Evolutionary conservation across 352 stramenopile species (phyloP), one percentile per base, ranked within the genome.

Genomic region (Phytopythium aichiense): DNA sequence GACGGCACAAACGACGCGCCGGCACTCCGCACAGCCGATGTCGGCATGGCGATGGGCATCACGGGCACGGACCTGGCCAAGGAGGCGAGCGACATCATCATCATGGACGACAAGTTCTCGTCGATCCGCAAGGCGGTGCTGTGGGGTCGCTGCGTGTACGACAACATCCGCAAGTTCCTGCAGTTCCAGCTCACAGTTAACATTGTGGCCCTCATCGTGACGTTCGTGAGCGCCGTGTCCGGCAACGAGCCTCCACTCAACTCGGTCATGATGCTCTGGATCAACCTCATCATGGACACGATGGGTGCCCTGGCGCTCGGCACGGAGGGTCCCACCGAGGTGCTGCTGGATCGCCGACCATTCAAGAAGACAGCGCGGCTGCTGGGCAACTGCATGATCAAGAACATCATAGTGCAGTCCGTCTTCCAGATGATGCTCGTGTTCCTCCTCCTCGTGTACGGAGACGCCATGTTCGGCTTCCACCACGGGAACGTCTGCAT

Each of bases 201-300:
- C 63, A 87, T 95, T 49, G 84, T 92, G 7, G 85, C 83, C 6
- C 70, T 94, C 11, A 69, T 90, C 1, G 80, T 94, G 15, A 91
- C 83, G 1, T 91, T 94, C 30, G 67, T 91, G 25, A 89, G 83
- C 52, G 85, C 85, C 4, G 87, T 98, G 53, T 81, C 74, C 0
- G 93, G 87, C 22, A 88, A 90, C 53, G 89, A 94, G 46, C 83
- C 85, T 30, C 84, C 81, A 4, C 65, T 95, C 25, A 91, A 91
- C 64, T 87, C 84, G 25, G 86, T 95, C 45, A 92, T 92, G 83
- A 92, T 95, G 83, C 76, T 95, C 20, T 95, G 86, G 86, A 90
- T 95, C 61, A 93, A 95, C 46, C 61, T 95, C 13, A 93, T 93
- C 61, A 95, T 93, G 81, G 86, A 95, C 59, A 89, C 84, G 11